phyloP scores from a whole-genome alignment of 2,329 filamentous ascomycete genomes.

The Pyrenochaeta sp. region DNA sequence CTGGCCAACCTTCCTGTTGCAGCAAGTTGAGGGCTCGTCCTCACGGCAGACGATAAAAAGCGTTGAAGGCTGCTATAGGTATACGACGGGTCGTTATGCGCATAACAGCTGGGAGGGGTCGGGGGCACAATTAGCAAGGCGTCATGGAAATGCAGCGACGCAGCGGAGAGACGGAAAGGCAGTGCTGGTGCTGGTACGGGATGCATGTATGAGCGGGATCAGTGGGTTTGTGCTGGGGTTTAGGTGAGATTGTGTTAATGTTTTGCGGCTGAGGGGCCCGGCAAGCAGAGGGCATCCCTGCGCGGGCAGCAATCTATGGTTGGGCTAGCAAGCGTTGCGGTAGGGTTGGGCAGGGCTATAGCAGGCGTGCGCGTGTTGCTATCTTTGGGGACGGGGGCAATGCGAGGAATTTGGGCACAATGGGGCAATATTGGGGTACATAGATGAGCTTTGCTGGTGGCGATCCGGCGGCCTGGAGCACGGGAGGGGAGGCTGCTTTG shows the following conservation, averaged over 20 bases:
- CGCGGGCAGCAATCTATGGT: slow-evolving; percentile 26
- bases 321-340: slow-evolving; percentile 17
- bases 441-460: no score
- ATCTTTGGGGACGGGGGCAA: slow-evolving; percentile 8
- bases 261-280: slow-evolving; percentile 7
- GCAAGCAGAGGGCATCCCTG: neutral
- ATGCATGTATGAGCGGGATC: slow-evolving; percentile 1
- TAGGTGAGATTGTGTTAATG: slow-evolving; percentile 1
- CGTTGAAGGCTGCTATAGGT: slow-evolving; percentile 44
- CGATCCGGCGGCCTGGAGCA: no score
- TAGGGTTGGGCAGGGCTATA: slow-evolving; percentile 2
- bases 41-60: slow-evolving; percentile 26
- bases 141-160: slow-evolving; percentile 11
- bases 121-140: slow-evolving; percentile 1
- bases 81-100: slow-evolving; percentile 35
- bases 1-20: slow-evolving; percentile 29
- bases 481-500: neutral
- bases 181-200: slow-evolving; percentile 1
- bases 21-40: slow-evolving; percentile 21
- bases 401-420: slow-evolving; percentile 1
- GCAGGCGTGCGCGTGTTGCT: slow-evolving; percentile 3
- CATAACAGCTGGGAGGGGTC: slow-evolving; percentile 14
- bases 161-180: slow-evolving; percentile 6
- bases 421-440: no score
- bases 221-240: neutral